phyloP scores from a whole-genome alignment of 169 alveolate species.

The Miamiensis avidus region DNA sequence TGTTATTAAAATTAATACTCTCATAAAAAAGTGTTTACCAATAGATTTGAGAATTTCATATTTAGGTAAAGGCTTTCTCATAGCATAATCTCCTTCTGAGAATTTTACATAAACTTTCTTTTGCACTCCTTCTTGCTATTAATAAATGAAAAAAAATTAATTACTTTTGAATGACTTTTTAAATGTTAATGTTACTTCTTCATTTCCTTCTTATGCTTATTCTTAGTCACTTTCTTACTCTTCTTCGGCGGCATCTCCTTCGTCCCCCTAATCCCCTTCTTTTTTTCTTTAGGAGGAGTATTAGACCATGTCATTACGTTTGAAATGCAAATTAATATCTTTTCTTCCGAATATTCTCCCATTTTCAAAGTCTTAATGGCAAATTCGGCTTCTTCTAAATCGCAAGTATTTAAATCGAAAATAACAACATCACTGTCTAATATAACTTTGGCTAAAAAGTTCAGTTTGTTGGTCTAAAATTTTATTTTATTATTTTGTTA shows the following conservation, averaged over 20 bases:
- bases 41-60: constrained; percentile 78
- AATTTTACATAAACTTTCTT: constrained; percentile 31
- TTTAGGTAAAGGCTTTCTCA: constrained; percentile 61
- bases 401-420: constrained; percentile 77
- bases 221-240: constrained; percentile 51
- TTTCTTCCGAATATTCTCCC: constrained; percentile 48
- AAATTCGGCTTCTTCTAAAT: constrained; percentile 75
- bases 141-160: too few relatives aligned
- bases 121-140: constrained; percentile 8
- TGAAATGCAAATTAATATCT: constrained; percentile 80
- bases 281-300: constrained; percentile 74
- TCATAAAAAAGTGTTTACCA: too few relatives aligned
- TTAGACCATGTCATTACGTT: constrained; percentile 88
- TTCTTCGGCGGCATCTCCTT: constrained; percentile 52
- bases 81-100: constrained; percentile 61
- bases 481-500: not conserved
- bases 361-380: constrained; percentile 54
- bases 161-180: too few relatives aligned
- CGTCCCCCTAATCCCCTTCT: constrained; percentile 63
- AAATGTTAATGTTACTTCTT: constrained; percentile 2
- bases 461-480: constrained; percentile 32
- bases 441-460: constrained; percentile 40
- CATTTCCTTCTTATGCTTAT: constrained; percentile 42
- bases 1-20: too few relatives aligned
- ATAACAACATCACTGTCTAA: constrained; percentile 70